Evolutionary conservation across 352 stramenopile species (phyloP), one percentile per base, ranked within the genome.

Genomic region (Globisporangium splendens): DNA sequence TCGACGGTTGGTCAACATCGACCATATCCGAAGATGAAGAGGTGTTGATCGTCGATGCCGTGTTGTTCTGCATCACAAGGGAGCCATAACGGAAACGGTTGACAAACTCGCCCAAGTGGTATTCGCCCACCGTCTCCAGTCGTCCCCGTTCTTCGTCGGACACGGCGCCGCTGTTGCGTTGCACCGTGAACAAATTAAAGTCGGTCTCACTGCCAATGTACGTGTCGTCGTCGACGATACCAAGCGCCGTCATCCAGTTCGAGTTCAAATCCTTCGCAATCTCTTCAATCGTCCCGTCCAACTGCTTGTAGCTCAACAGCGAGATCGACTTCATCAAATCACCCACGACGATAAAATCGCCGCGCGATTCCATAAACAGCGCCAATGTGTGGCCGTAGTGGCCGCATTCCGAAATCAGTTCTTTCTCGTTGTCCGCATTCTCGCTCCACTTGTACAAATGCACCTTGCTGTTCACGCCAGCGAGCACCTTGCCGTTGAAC

Each of bases 321-420:
- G 91, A 97, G 52, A 98, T 96, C 2, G 93, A 98, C 62, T 98
- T 97, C 96, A 99, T 98, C 46, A 99, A 66, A 62, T 99, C 96
- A 18, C 95, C 96, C 18, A 98, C 93, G 35, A 98, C 90, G n/a
- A 97, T 95, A 49, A 98, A 97, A 63, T 98, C 92, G 21, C 93
- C 94, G 33, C 87, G 82, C 39, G 91, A 98, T 59, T 97, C 92
- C 64, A 98, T 94, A 67, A 96, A 97, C n/a, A 98, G 67, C 59
- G 96, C 96, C 20, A 98, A 67, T 31, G 97, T 98, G 74, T 98
- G 94, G 10, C 95, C 96, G 59, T 98, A 93, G 70, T 98, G 93
- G 11, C 93, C 93, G 56, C 93, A 94, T 59, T 98, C 95, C 0
- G 95, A 86, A 7, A 95, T 78, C 20, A 97, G 62, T 43, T 97